Percentiles rank a stretch among this genome's conserved stretches.
These are phyloP conservation scores for Moricandia arvensis DNA, from an alignment of 345 rosid genomes.

Conservation along the genomic window DNA sequence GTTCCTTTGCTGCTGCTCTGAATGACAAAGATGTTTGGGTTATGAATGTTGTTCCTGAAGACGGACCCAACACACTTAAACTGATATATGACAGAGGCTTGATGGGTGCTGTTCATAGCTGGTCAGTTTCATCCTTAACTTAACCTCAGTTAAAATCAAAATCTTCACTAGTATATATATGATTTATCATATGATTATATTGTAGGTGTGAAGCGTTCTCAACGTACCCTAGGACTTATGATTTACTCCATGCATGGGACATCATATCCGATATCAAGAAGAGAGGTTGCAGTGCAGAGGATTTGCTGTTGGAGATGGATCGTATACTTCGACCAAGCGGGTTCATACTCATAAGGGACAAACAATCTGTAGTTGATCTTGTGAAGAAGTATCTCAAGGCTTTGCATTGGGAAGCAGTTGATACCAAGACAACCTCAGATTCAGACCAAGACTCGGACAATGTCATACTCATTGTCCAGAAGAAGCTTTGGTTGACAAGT, in stretches of 20 bases:
- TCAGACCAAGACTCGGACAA: conserved; percentile 51
- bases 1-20: conserved; percentile 90
- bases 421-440: conserved; percentile 47
- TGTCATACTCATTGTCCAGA: conserved; percentile 58
- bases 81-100: conserved; percentile 83
- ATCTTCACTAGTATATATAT: neutral
- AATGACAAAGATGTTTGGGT: conserved; percentile 86
- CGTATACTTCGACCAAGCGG: conserved; percentile 92
- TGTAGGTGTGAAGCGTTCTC: conserved; percentile 92
- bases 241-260: conserved; percentile 79
- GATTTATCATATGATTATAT: neutral
- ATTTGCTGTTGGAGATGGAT: conserved; percentile 87
- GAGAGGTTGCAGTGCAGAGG: conserved; percentile 81
- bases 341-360: conserved; percentile 69
- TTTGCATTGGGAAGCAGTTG: conserved; percentile 86
- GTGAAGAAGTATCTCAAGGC: conserved; percentile 67
- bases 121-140: conserved; percentile 42
- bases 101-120: conserved; percentile 73
- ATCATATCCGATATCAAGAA: conserved; percentile 66
- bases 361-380: conserved; percentile 59
- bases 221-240: conserved; percentile 87
- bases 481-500: conserved; percentile 84
- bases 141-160: neutral
- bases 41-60: conserved; percentile 81
- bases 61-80: conserved; percentile 85